Evolutionary conservation across 2,329 filamentous ascomycete genomes (phyloP), one percentile per base, ranked within the genome.

Genomic region (Trichophyton schoenleinii): DNA sequence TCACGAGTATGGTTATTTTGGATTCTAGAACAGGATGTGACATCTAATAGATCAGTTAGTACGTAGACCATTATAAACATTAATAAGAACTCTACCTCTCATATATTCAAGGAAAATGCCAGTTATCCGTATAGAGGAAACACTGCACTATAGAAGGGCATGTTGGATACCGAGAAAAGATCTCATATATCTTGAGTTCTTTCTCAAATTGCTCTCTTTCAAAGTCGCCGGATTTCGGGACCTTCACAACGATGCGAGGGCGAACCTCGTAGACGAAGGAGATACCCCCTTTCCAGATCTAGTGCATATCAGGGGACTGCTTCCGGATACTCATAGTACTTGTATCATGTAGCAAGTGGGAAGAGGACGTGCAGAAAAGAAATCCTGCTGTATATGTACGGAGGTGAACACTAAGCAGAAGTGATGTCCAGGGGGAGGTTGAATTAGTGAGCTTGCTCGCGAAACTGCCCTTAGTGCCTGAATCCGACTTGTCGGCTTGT

Each of bases 61-160:
- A 8, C 1, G 11, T 22, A 22, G 34, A 38, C 34, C 11, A 38
- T 13, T 13, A 13, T 38, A 13, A 36, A 6, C 11, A 7, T 8
- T 13, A 9, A 38, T 38, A 38, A 13, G 34, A 8, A 38, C 2
- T 4, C 3, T 13, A 38, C 34, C 68, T 69, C 66, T 67, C 66
- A 69, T 68, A 15, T 69, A 71, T 61, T 71, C 67, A 1, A 71
- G 67, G 53, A 69, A 71, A 48, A 71, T 68, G n/a, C 68, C 65
- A 22, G 18, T 61, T 66, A 9, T 58, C 41, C 7, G 66, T 42
- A 52, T 59, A 64, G 58, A 58, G 57, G 55, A 70, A 70, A 61
- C 64, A 70, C 55, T 67, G 64, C 15, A 71, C 63, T 1, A 71
- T 46, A 36, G 60, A 70, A 0, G 67, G 64, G 15, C 66, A 70